A percentile compares a stretch with the other conserved stretches of the same genome.
These are phyloP conservation scores for Russula sp. DNA, from an alignment of 768 basidiomycete species.

Conservation along the genomic window DNA sequence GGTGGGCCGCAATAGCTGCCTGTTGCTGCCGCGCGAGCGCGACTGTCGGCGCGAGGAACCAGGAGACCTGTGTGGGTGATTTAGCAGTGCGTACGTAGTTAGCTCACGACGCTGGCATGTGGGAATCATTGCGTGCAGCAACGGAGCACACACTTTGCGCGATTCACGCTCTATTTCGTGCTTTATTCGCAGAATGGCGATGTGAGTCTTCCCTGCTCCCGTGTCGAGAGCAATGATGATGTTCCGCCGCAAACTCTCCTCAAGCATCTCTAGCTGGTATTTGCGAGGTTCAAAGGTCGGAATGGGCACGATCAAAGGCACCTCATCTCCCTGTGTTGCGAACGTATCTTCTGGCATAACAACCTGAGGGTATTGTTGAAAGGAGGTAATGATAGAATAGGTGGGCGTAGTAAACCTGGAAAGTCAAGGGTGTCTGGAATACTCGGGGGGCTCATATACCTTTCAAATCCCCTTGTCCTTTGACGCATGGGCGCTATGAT, in stretches of 20 bases:
- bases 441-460: too few relatives aligned
- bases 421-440: too few relatives aligned
- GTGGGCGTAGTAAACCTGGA: too few relatives aligned
- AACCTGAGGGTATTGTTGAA: too few relatives aligned
- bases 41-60: conserved; percentile 80
- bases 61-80: conserved; percentile 52
- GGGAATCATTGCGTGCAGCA: neutral
- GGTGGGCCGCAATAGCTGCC: conserved; percentile 50
- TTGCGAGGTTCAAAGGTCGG: conserved; percentile 42
- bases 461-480: neutral
- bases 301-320: neutral
- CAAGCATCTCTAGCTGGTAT: conserved; percentile 80
- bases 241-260: conserved; percentile 62
- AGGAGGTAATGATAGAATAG: too few relatives aligned
- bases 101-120: neutral
- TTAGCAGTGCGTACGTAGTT: neutral
- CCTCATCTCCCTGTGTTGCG: neutral
- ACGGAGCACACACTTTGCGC: conserved; percentile 48
- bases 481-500: neutral
- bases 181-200: conserved; percentile 70
- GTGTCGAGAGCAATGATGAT: conserved; percentile 77
- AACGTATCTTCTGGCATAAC: conserved; percentile 8
- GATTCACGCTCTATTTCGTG: conserved; percentile 59
- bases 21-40: conserved; percentile 70
- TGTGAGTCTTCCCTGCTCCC: conserved; percentile 77